Base-by-base conservation (phyloP, 352 stramenopile genomes). In the Blastocystis sp. region DNA sequence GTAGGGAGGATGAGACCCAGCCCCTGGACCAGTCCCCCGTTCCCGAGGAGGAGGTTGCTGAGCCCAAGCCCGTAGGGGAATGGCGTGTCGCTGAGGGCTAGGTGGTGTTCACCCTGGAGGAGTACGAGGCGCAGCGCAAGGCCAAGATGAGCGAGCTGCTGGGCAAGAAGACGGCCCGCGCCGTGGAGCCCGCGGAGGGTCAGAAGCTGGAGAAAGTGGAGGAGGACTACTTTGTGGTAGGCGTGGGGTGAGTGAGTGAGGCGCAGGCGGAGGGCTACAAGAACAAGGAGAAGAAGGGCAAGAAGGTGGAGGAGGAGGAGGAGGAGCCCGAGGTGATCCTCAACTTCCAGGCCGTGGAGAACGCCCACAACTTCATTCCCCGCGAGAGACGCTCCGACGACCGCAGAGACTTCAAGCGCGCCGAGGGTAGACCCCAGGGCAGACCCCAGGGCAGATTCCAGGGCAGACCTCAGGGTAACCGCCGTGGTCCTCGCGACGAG, bases 261-360 rank as follows among this genome's bases (percentile, higher is more conserved):
- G 10, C 19, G n/a, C 60, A 77, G 67, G 67, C 67, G 7, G 67
- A 77, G 67, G 67, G 67, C 38, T 61, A 61, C 67, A 77, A 77
- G 67, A 48, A 48, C 17, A 77, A 62, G 48, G 67, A 77, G 67
- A 56, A 34, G 11, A 77, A 77, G 67, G 67, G n/a, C 43, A 66
- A 81, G 48, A 74, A 53, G 41, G 28, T 34, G 28, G 14, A 48
- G 48, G 64, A n/a, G 11, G 71, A 81, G 59, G 71, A 81, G 41
- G 48, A 64, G 59, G 45, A 64, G 45, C 21, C 52, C 23, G 71
- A 81, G 71, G 40, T 41, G 3, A 81, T 81, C 52, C 71, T 81
- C 19, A 81, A 19, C 71, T 81, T 81, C 71, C 71, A 81, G 71
- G 71, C 71, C 28, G 71, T 81, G 23, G 45, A 81, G 2, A 56